Evolutionary conservation across 1,284 basidiomycete species (phyloP).

Genomic region (Coniferiporia sulphurascens): DNA sequence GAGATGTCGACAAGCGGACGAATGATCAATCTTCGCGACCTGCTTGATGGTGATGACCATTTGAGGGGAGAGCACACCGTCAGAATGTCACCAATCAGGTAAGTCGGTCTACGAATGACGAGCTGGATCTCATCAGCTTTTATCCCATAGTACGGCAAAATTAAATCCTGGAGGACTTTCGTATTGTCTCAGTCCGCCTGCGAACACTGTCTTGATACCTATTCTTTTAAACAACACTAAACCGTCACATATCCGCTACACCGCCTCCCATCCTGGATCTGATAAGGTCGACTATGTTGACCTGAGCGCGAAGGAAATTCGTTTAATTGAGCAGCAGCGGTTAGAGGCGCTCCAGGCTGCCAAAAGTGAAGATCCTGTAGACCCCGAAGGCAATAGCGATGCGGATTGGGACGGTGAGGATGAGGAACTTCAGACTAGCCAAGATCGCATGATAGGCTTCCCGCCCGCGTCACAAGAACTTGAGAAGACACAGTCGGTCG

Average conservation of each 20-base stretch:
- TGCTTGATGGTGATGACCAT: slow-evolving; percentile 45
- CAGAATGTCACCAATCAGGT: slow-evolving; percentile 78
- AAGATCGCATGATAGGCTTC: slow-evolving; percentile 30
- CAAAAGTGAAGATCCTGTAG: slow-evolving; percentile 32
- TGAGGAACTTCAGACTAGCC: slow-evolving; percentile 51
- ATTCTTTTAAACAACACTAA: slow-evolving; percentile 88
- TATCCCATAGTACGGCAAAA: slow-evolving; percentile 58
- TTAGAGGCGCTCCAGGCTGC: slow-evolving; percentile 46
- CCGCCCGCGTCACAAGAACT: slow-evolving; percentile 35
- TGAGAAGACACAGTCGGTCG: slow-evolving; percentile 67
- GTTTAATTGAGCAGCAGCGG: slow-evolving; percentile 56
- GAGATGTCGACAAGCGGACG: slow-evolving; percentile 43
- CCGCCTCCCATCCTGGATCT: slow-evolving; percentile 63
- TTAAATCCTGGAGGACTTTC: slow-evolving; percentile 67
- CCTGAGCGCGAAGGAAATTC: slow-evolving; percentile 59
- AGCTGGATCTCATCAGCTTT: background rate
- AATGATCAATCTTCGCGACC: slow-evolving; percentile 38
- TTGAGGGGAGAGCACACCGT: slow-evolving; percentile 88
- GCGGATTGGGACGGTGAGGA: slow-evolving; percentile 31
- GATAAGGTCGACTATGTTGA: slow-evolving; percentile 51
- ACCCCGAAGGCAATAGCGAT: slow-evolving; percentile 20
- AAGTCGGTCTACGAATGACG: slow-evolving; percentile 11
- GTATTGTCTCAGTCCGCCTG: slow-evolving; percentile 64
- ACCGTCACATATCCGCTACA: slow-evolving; percentile 72
- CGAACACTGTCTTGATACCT: slow-evolving; percentile 62